Conservation (phyloP, 2,329 filamentous ascomycete species). For the Elsinoe necatrix region DNA sequence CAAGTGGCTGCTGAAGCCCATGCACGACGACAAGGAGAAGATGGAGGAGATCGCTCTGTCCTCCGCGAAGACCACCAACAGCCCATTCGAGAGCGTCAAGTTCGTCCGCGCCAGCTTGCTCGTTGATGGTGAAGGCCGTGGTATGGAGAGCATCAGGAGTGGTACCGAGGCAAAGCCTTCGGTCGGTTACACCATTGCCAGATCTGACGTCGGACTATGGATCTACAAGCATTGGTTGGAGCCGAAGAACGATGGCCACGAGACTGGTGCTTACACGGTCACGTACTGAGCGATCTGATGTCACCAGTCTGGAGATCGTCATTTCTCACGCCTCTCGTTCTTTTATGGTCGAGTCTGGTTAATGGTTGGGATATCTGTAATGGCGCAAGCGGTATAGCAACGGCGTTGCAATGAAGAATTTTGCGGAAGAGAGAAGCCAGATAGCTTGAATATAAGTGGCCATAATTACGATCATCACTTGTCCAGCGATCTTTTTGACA, state of each 20-base stretch:
- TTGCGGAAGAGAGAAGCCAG: too few species aligned
- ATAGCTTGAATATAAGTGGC: too few species aligned
- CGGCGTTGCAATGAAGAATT: too few species aligned
- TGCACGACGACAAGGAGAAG: constrained; percentile 34
- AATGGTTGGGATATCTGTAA: too few species aligned
- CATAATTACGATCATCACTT: too few species aligned
- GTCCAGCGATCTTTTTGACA: too few species aligned
- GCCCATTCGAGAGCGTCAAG: constrained; percentile 25
- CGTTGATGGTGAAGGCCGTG: constrained; percentile 26
- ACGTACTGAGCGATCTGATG: neutral
- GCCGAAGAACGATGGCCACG: neutral
- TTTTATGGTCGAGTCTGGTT: too few species aligned
- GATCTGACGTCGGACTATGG: constrained; percentile 35
- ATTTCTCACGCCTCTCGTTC: too few species aligned
- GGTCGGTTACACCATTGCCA: constrained; percentile 32
- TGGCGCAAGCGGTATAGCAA: too few species aligned
- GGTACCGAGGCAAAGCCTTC: constrained; percentile 29
- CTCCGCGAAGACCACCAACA: constrained; percentile 20
- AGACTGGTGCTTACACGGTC: constrained; percentile 6
- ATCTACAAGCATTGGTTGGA: constrained; percentile 23
- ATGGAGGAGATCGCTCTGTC: constrained; percentile 29
- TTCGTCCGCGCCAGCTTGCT: constrained; percentile 34
- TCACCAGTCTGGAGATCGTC: too few species aligned
- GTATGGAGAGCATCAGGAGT: constrained; percentile 26
- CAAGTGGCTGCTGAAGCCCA: constrained; percentile 27